A percentile compares a stretch with the other conserved stretches of the same genome.
phyloP scores from a whole-genome alignment of 139 green algal genomes.

The Pycnococcus provasolii region DNA sequence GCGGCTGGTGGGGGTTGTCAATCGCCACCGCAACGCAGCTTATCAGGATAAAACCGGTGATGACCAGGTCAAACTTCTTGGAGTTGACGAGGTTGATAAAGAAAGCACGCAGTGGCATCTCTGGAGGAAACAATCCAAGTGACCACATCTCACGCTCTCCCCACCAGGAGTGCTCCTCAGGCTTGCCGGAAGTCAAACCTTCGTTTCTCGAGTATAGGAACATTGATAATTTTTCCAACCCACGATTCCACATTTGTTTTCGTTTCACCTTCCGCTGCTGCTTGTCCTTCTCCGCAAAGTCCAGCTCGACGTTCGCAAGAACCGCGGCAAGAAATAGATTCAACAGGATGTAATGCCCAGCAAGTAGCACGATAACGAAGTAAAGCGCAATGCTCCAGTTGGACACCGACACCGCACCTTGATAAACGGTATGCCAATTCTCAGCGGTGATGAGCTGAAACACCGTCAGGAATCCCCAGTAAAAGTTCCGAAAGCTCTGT shows the following conservation, averaged over 20 bases:
- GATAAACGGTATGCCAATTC: conserved; percentile 29
- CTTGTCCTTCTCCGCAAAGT: too few relatives aligned
- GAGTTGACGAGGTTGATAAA: background rate
- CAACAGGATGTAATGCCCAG: conserved; percentile 12
- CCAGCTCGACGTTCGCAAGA: conserved; percentile 3
- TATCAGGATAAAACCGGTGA: conserved; percentile 12
- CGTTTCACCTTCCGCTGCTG: background rate
- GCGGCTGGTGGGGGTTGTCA: conserved; percentile 7
- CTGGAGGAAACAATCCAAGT: too few relatives aligned
- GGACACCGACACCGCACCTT: background rate
- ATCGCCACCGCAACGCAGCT: conserved; percentile 12
- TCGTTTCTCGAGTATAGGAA: too few relatives aligned
- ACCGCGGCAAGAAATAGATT: conserved; percentile 14
- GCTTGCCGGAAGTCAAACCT: too few relatives aligned
- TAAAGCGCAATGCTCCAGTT: background rate
- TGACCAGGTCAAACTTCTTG: conserved; percentile 16
- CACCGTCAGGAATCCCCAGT: conserved; percentile 36
- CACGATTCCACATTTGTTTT: background rate
- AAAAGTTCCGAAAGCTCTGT: conserved; percentile 24
- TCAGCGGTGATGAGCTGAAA: conserved; percentile 48
- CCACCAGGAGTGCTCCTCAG: too few relatives aligned
- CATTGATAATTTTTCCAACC: too few relatives aligned
- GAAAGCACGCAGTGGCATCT: too few relatives aligned
- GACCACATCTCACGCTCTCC: too few relatives aligned
- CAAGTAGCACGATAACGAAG: conserved; percentile 6